Base-by-base conservation (phyloP, 768 basidiomycete genomes). In the Tephrocybe sp. region DNA sequence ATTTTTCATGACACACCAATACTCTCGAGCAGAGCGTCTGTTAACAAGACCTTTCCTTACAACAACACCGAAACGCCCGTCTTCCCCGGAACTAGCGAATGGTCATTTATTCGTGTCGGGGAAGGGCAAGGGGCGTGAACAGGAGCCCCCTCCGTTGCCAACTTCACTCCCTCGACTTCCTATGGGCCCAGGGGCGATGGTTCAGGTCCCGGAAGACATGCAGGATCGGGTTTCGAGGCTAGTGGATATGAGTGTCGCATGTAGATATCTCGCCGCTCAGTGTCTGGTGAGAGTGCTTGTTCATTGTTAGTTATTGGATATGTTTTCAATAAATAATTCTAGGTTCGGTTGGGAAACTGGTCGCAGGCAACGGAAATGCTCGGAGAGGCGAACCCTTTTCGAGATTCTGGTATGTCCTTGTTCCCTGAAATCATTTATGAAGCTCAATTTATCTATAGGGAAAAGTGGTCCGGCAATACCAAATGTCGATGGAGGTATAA, bases 1-100 rank as follows among this genome's bases (percentile, higher is more conserved):
- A 0, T 93, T 94, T 68, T 99, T 98, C 67, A 88, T 95, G 75
- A 94, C 89, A 2, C 86, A 95, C 60, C 92, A 97, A 54, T 98
- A 96, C 69, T 86, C 92, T 7, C 89, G 95, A 41, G 95, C 97
- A 9, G 93, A 98, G 66, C 82, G 87, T 40, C 75, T 99, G 22
- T 79, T 99, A 40, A 93, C 87, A 2, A 80, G 91, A n/a, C 90
- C 92, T 0, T 92, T 96, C 63, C 78, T 85, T 5, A 77, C 76
- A 8, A 64, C 75, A 31, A 72, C 74, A 4, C 74, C 77, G 7
- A 72, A 76, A 60, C 67, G 49, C 35, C 68, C 64, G 16, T 61
- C 60, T 51, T 61, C 67, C 2, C 66, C 71, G 4, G 60, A 63
- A 31, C 60, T 72, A 13, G 54, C 71, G 0, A 79, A 78, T 52